phyloP scores from a whole-genome alignment of 208 protist species.

The Crithidia expoeki region DNA sequence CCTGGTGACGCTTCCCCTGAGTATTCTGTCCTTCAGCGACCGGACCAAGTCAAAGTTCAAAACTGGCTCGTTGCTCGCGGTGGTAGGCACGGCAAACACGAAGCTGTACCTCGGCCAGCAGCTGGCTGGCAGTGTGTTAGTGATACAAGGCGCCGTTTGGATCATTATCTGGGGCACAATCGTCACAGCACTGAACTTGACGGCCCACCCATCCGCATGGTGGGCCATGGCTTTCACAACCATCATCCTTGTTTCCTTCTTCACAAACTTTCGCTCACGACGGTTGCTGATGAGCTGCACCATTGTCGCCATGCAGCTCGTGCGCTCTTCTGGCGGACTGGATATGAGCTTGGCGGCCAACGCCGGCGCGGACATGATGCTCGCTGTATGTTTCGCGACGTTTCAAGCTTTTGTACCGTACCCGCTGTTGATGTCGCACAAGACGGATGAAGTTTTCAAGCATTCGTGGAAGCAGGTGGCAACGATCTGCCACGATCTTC shows the following conservation, averaged over 20 bases:
- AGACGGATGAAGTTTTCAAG: slow-evolving; percentile 36
- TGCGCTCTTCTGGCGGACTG: slow-evolving; percentile 17
- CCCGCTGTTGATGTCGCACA: slow-evolving; percentile 40
- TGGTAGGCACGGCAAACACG: slow-evolving; percentile 37
- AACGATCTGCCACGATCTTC: slow-evolving; percentile 31
- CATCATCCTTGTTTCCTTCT: slow-evolving; percentile 43
- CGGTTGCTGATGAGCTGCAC: slow-evolving; percentile 43
- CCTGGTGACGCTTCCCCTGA: slow-evolving; percentile 36
- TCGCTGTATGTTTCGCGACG: slow-evolving; percentile 39
- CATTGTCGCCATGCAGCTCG: slow-evolving; percentile 53
- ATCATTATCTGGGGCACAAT: slow-evolving; percentile 45
- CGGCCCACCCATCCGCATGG: slow-evolving; percentile 38
- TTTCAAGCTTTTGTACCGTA: slow-evolving; percentile 47
- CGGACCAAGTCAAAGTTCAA: slow-evolving; percentile 27
- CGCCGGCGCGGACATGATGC: slow-evolving; percentile 38
- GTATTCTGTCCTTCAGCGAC: slow-evolving; percentile 30
- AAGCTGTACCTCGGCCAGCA: slow-evolving; percentile 53
- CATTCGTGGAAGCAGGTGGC: slow-evolving; percentile 39
- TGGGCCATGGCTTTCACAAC: slow-evolving; percentile 49
- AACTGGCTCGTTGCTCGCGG: slow-evolving; percentile 28
- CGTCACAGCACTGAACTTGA: slow-evolving; percentile 20
- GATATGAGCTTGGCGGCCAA: slow-evolving; percentile 22
- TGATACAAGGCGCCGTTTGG: slow-evolving; percentile 42
- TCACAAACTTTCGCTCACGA: slow-evolving; percentile 40
- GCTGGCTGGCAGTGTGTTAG: slow-evolving; percentile 26